Conservation (phyloP, 208 protist species). For the Wallacemonas collosoma region DNA sequence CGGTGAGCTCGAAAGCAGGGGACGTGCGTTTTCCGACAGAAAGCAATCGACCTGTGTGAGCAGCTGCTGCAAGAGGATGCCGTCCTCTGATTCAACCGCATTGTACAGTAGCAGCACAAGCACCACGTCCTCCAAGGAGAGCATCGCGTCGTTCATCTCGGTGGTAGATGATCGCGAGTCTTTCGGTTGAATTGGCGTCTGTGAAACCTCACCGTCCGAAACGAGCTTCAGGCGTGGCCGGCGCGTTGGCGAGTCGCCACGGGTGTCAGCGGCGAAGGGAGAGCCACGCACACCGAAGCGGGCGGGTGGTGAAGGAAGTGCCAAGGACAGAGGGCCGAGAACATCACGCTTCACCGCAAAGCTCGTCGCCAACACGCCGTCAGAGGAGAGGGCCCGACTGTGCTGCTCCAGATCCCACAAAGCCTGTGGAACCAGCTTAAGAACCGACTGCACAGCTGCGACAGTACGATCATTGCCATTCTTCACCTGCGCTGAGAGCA, state of each 20-base stretch:
- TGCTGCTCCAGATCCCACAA: conserved; percentile 9
- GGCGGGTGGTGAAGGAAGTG: conserved; percentile 24
- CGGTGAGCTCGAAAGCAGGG: neutral
- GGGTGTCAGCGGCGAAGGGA: neutral
- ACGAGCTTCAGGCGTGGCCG: conserved; percentile 7
- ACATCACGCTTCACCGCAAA: conserved; percentile 22
- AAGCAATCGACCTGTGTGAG: conserved; percentile 54
- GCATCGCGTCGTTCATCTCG: neutral
- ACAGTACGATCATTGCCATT: neutral
- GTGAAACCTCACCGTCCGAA: conserved; percentile 7
- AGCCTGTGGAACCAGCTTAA: neutral
- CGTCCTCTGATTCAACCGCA: conserved; percentile 55
- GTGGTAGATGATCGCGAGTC: neutral
- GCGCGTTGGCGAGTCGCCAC: neutral
- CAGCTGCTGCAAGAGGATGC: conserved; percentile 55
- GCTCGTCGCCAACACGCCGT: conserved; percentile 2
- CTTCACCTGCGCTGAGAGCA: neutral
- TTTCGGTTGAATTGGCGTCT: neutral
- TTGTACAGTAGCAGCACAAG: conserved; percentile 64
- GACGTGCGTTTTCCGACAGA: conserved; percentile 22
- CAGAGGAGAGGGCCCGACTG: neutral
- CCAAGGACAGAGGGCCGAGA: conserved; percentile 27
- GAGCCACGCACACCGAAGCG: neutral
- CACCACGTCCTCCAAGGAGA: conserved; percentile 48
- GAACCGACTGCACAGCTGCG: neutral